Percentiles rank a stretch among this genome's conserved stretches.
Conservation (phyloP, 441 rosid species). For the Daphne laureola region DNA sequence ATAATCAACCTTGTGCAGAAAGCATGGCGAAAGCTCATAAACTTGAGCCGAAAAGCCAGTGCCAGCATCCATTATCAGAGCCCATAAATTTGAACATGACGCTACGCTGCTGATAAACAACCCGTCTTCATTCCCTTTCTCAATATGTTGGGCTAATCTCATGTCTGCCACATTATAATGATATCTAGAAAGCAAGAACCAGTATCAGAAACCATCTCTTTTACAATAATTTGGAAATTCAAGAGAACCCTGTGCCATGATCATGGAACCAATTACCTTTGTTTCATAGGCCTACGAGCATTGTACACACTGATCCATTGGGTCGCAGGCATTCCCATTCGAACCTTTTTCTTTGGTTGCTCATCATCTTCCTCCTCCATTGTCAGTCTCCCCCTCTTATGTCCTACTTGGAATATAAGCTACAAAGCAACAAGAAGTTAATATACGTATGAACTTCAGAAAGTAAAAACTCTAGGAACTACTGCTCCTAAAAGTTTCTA, state of each 20-base stretch:
- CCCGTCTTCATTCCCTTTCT: constrained; percentile 88
- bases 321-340: constrained; percentile 95
- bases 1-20: constrained; percentile 73
- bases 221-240: background rate
- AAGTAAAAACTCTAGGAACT: background rate
- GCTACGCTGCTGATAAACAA: constrained; percentile 82
- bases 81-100: constrained; percentile 80
- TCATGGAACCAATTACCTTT: constrained; percentile 44
- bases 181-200: constrained; percentile 40
- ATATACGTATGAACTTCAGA: constrained; percentile 2
- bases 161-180: constrained; percentile 84
- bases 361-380: constrained; percentile 88
- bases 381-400: constrained; percentile 82
- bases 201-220: constrained; percentile 9
- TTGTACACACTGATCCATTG: constrained; percentile 93
- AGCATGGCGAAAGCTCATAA: constrained; percentile 64
- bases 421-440: constrained; percentile 28
- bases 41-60: constrained; percentile 75
- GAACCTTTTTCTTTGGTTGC: constrained; percentile 82
- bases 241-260: constrained; percentile 8
- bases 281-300: constrained; percentile 94
- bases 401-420: constrained; percentile 88
- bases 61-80: constrained; percentile 94
- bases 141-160: constrained; percentile 72
- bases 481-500: constrained; percentile 9